These are phyloP conservation scores for Diaporthe velutina DNA, from an alignment of 2,329 filamentous ascomycete species.

Conservation along the genomic window DNA sequence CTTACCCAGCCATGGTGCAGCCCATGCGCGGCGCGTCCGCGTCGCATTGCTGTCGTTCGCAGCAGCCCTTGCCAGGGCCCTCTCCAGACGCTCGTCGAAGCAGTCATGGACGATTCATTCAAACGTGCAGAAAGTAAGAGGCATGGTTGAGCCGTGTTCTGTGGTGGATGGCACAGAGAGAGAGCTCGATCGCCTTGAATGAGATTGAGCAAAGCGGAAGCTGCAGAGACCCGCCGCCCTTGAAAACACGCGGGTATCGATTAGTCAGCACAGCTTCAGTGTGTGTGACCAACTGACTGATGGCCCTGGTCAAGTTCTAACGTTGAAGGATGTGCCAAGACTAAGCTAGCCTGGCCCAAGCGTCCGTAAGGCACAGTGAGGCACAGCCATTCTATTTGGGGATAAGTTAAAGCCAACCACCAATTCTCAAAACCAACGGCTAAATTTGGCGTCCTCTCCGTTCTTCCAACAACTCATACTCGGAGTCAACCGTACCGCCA, in stretches of 20 bases:
- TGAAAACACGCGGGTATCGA: background rate
- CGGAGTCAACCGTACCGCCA: background rate
- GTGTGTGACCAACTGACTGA: too few species aligned
- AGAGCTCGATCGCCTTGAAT: background rate
- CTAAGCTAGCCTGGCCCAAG: background rate
- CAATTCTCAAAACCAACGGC: background rate
- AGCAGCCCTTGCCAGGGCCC: background rate
- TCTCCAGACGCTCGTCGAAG: background rate
- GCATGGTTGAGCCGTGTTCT: background rate
- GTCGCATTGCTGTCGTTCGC: background rate
- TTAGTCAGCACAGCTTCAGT: background rate
- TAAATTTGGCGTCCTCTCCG: background rate
- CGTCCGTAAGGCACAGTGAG: background rate
- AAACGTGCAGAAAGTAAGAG: background rate
- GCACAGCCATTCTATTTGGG: background rate
- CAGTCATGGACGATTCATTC: background rate
- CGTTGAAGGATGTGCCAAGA: background rate
- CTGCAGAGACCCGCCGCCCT: background rate
- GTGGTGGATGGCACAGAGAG: background rate
- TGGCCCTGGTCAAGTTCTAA: too few species aligned
- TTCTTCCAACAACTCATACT: background rate
- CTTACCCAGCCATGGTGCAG: background rate
- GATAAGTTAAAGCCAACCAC: background rate
- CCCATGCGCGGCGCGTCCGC: too few species aligned
- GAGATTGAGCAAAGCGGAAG: background rate